Conservation (phyloP, 192 early-diverging fungal genomes). For the Umbelopsis sp. region DNA sequence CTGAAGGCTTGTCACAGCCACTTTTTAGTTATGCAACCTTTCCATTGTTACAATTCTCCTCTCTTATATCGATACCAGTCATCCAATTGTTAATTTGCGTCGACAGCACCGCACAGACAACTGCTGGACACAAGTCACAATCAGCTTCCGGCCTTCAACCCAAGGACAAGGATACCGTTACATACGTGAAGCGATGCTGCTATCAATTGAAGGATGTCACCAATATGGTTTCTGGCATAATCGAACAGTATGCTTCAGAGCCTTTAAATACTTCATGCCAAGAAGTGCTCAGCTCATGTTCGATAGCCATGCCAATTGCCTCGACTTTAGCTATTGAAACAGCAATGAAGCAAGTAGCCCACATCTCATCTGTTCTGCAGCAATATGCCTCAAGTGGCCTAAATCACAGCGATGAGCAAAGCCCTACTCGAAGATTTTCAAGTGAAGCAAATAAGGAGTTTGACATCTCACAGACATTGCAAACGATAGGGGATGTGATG, state of each 20-base stretch:
- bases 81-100: background rate
- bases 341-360: conserved; percentile 48
- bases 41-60: conserved; percentile 5
- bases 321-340: conserved; percentile 55
- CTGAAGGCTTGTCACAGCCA: background rate
- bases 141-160: no score
- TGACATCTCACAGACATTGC: conserved; percentile 58
- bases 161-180: background rate
- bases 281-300: conserved; percentile 57
- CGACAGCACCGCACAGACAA: background rate
- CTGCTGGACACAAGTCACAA: no score
- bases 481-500: conserved; percentile 57
- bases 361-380: conserved; percentile 49
- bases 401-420: no score
- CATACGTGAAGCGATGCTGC: conserved; percentile 31
- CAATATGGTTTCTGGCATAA: conserved; percentile 43
- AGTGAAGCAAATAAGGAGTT: conserved; percentile 34
- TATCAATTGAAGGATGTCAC: conserved; percentile 50
- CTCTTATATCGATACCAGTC: background rate
- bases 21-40: conserved; percentile 6
- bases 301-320: conserved; percentile 55
- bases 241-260: conserved; percentile 55
- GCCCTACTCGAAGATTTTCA: background rate
- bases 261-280: conserved; percentile 44
- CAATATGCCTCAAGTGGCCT: background rate